Base-by-base conservation (phyloP, 2,329 filamentous ascomycete genomes). In the Orbilia brochopaga region DNA sequence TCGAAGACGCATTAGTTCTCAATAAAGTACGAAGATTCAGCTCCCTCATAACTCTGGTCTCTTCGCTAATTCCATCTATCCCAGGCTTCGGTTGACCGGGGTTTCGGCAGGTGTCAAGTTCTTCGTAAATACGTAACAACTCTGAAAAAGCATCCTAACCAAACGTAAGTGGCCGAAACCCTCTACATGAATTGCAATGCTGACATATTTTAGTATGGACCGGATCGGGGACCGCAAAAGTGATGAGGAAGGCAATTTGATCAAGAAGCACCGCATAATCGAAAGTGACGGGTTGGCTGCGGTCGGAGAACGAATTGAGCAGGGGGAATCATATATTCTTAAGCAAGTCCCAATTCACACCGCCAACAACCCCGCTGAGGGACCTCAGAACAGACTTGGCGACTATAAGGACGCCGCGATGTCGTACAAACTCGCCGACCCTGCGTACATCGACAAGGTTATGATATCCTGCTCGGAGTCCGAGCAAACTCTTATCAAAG, bases 51-150 rank as follows among this genome's bases (percentile, higher is more conserved):
- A 21, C 11, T 21, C 15, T 24, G 23, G 2, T 35, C 32, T 5
- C n/a, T 35, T 21, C 21, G 24, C 23, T 57, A 17, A 60, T n/a
- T 32, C 2, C 19, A 15, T 55, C 42, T 3, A 21, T 35, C 40
- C 7, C 55, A 75, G 82, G 92, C 92, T 8, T 97, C 92, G 0
- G 88, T 92, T 67, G 95, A 99, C 77, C 87, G 94, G 76, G 95
- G 94, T 2, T 99, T 97, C 77, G 95, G 94, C 51, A 88, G 94
- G 40, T 97, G 94, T 77, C 95, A 99, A 78, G 94, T 97, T n/a
- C 93, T 97, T 84, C 89, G 93, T 75, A 99, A 99, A 80, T 91
- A 94, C 78, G 87, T 88, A 11, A 90, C 91, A 2, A 89, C 91
- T 66, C 83, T 99, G 64, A 92, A 94, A 79, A 90, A 89, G 75